These are phyloP conservation scores for Pythium apleroticum DNA, from an alignment of 352 stramenopile species.

Conservation along the genomic window DNA sequence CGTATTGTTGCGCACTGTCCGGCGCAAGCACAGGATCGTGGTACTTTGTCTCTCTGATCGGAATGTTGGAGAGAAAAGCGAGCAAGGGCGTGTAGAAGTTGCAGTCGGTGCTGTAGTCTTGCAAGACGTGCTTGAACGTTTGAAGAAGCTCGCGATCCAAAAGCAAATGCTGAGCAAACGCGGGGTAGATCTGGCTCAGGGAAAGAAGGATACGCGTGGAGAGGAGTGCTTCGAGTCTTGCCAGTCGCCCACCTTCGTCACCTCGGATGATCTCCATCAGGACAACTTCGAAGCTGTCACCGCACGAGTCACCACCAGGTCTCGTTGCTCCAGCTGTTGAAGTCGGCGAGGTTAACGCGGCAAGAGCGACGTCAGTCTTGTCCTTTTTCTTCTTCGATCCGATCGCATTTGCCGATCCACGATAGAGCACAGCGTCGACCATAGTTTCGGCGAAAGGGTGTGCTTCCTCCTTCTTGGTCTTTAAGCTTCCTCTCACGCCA, in stretches of 20 bases:
- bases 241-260: constrained; percentile 29
- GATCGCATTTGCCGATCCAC: neutral
- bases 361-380: constrained; percentile 6
- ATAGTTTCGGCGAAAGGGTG: constrained; percentile 14
- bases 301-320: neutral
- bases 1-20: constrained; percentile 31
- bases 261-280: constrained; percentile 59
- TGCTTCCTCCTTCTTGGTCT: constrained; percentile 15
- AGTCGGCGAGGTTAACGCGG: constrained; percentile 14
- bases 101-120: constrained; percentile 43
- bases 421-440: constrained; percentile 21
- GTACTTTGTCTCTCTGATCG: constrained; percentile 59
- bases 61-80: constrained; percentile 60
- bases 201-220: constrained; percentile 57
- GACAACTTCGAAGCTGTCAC: constrained; percentile 41
- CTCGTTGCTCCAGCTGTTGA: neutral
- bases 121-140: constrained; percentile 49
- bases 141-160: constrained; percentile 27
- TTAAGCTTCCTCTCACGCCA: neutral
- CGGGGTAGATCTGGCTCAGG: constrained; percentile 43
- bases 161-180: constrained; percentile 57
- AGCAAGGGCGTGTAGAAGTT: constrained; percentile 61
- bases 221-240: constrained; percentile 43
- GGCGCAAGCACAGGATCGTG: constrained; percentile 33
- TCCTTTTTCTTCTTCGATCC: constrained; percentile 25